Conservation (phyloP, 495 filamentous ascomycete species). For the Aspergillus biplanus region DNA sequence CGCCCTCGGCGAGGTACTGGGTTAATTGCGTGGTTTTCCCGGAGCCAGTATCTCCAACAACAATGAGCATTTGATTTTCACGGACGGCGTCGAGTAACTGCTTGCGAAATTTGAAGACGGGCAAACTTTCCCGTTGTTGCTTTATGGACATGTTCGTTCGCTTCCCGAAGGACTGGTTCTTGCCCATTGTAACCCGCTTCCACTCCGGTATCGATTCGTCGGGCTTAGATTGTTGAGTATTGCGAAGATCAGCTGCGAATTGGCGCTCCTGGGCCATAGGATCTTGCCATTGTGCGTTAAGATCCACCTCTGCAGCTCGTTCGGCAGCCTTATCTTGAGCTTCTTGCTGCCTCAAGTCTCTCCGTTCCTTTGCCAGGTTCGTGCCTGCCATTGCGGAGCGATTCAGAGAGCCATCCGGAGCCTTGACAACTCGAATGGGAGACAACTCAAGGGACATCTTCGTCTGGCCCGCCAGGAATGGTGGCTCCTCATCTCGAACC, state of each 20-base stretch:
- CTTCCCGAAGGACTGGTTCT: slow-evolving; percentile 81
- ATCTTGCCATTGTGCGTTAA: slow-evolving; percentile 93
- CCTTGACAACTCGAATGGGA: slow-evolving; percentile 94
- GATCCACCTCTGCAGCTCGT: slow-evolving; percentile 77
- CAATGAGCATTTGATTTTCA: slow-evolving; percentile 90
- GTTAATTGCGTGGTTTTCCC: slow-evolving; percentile 98
- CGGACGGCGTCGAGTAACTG: slow-evolving; percentile 86
- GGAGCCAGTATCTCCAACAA: slow-evolving; percentile 95
- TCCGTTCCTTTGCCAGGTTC: slow-evolving; percentile 84
- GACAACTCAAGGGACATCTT: slow-evolving; percentile 94
- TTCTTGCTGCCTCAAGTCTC: slow-evolving; percentile 88
- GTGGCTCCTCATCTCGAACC: slow-evolving; percentile 92
- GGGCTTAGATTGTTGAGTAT: slow-evolving; percentile 55
- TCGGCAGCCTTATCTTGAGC: slow-evolving; percentile 81
- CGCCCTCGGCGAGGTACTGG: slow-evolving; percentile 91
- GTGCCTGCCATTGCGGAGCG: slow-evolving; percentile 93
- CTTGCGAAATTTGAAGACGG: slow-evolving; percentile 87
- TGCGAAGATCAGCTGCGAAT: slow-evolving; percentile 83
- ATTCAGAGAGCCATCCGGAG: slow-evolving; percentile 94
- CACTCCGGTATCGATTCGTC: slow-evolving; percentile 83
- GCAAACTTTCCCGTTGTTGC: slow-evolving; percentile 87
- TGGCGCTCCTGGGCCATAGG: slow-evolving; percentile 89
- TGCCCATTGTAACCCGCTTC: slow-evolving; percentile 83
- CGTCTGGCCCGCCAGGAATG: slow-evolving; percentile 94
- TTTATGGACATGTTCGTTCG: slow-evolving; percentile 92